Base-by-base conservation (phyloP, 1,284 basidiomycete genomes). In the Heliocybe sulcata region DNA sequence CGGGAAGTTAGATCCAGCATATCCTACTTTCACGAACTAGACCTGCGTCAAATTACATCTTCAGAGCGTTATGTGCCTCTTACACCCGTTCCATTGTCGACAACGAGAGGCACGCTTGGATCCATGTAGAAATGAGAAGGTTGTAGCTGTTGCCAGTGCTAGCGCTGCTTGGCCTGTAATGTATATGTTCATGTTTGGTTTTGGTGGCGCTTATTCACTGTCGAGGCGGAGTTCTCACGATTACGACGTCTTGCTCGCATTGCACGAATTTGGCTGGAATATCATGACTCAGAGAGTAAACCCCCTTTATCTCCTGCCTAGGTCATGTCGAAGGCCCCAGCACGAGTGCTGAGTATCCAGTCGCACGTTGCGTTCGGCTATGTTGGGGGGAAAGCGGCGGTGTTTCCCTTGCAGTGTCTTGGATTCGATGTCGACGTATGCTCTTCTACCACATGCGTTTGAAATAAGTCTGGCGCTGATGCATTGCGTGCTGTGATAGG, bases 21-120 rank as follows among this genome's bases (percentile, higher is more conserved):
- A 99, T 57, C 96, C 96, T 50, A 96, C 94, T 81, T 98, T 99
- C 66, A 99, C 96, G 69, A 96, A 97, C 92, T 96, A 72, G 26
- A 25, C 25, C 31, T 29, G 35, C 26, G 45, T 31, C 55, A 35
- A 59, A 57, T 54, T 45, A 51, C 9, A 50, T 26, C 29, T 51
- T 55, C 14, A 38, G 57, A 56, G 58, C 35, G 6, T 55, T 52
- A 19, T 4, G 14, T 8, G n/a, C 2, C 59, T 72, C 91, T 70
- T 73, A 96, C 94, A 59, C 95, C 96, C 52, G 96, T 98, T 70
- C 96, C 96, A 64, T 98, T 98, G 69, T 98, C 95, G 53, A 98
- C 93, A 55, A 98, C 94, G 60, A 98, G 76, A 50, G 95, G 96
- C 31, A 79, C 67, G 60, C 77, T 77, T 56, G 78, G 65, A 63